Percentiles rank a stretch among this genome's conserved stretches.
Conservation (phyloP, 2,329 filamentous ascomycete species). For the Penicillium crustosum region DNA sequence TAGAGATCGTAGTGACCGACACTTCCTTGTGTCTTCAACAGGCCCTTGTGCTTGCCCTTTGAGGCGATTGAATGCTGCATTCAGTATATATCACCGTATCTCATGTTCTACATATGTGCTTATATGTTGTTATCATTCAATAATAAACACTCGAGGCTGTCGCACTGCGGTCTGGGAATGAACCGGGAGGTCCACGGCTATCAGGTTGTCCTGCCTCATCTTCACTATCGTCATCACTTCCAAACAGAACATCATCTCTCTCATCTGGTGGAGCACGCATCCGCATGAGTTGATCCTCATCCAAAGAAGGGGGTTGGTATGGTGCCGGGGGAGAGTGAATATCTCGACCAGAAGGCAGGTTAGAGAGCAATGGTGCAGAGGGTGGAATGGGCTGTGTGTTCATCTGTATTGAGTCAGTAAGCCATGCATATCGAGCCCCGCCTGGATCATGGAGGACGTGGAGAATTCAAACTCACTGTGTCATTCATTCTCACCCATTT, state of each 20-base stretch:
- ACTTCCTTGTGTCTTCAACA: not conserved
- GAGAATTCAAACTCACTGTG: slow-evolving; percentile 60
- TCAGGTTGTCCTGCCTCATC: slow-evolving; percentile 26
- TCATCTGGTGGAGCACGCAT: slow-evolving; percentile 60
- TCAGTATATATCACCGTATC: too few species aligned
- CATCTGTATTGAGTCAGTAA: slow-evolving; percentile 54
- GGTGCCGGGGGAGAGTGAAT: slow-evolving; percentile 68
- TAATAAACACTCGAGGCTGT: slow-evolving; percentile 37
- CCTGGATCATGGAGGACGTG: too few species aligned
- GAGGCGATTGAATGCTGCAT: not conserved
- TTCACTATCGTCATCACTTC: slow-evolving; percentile 49
- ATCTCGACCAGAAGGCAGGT: slow-evolving; percentile 84
- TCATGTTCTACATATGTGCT: not conserved
- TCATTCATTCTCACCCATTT: slow-evolving; percentile 96
- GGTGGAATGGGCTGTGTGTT: slow-evolving; percentile 77
- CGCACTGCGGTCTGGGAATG: slow-evolving; percentile 37
- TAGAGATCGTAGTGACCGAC: not conserved
- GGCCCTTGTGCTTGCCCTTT: not conserved
- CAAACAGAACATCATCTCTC: slow-evolving; percentile 36
- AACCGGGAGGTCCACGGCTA: slow-evolving; percentile 30
- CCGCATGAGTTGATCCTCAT: slow-evolving; percentile 59
- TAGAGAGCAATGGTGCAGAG: slow-evolving; percentile 67
- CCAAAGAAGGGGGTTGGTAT: slow-evolving; percentile 66
- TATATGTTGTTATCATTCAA: slow-evolving; percentile 18
- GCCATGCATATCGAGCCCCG: not conserved